Base-by-base conservation (phyloP, 169 alveolate genomes). In the Cytauxzoon felis region DNA sequence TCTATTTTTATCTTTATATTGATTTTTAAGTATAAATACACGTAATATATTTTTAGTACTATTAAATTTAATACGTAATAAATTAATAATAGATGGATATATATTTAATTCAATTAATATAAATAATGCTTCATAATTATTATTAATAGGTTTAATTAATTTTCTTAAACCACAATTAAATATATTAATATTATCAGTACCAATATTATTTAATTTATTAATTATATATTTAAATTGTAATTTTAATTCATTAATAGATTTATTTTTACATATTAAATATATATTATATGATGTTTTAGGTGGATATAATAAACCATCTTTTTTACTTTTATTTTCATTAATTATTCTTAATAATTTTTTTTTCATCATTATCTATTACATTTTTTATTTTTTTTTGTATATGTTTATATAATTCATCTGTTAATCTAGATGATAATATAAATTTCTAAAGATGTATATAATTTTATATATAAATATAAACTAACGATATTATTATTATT, bases 201-300 rank as follows among this genome's bases (percentile, higher is more conserved):
- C 85, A 23, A 65, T 58, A 21, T 48, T 45, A 24, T 45, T 64
- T 63, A 75, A 34, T 18, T 65, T 75, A 9, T 50, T 62, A 23
- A 61, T 50, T 24, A 75, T 63, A 8, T 9, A 16, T 26, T 23
- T n/a, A 21, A 75, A 64, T 16, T 69, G 60, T n/a, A 33, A 36
- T 19, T 62, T 75, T 27, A 75, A 19, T 40, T 49, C 67, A 29
- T 62, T 71, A 27, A 62, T 34, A 24, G 85, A 80, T 4, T 33
- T 51, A n/a, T 47, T 41, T 24, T 75, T 60, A 16, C 56, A 11
- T 11, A 54, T 56, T 19, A 75, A 13, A 30, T 75, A 75, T 9
- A 64, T 36, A n/a, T 56, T 57, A 26, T 75, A 75, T 41, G 59
- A 42, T 21, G 85, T 62, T 47, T 75, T 75, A 30, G 85, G 85